Evolutionary conservation across 2,329 filamentous ascomycete species (phyloP), one percentile per base, ranked within the genome.

Genomic region (Aspergillus sclerotialis): DNA sequence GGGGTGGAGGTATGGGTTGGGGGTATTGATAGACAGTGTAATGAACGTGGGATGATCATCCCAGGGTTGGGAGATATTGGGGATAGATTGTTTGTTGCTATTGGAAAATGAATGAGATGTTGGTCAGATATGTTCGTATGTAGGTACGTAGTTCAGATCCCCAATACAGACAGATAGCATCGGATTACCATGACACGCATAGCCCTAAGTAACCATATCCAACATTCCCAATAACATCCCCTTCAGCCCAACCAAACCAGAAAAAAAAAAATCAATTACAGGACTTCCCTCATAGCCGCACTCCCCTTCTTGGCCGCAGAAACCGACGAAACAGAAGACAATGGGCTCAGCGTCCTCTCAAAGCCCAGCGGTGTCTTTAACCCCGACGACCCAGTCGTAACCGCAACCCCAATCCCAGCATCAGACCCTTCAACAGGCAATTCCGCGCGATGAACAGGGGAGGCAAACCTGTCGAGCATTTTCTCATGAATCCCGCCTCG

Each of bases 21-120:
- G 0, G 87, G 78, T 1, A 71, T 94, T 13, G 90, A 96, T 60
- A 65, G 66, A 43, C 73, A 36, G 19, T 69, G 92, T 35, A 86
- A 88, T 45, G 69, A 74, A n/a, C 73, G 71, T 45, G 89, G 90
- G 7, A 94, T 95, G 88, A 80, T 95, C 44, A 84, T 82, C 67
- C 89, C 89, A 0, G 90, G 90, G 0, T 53, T 95, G 44, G 90
- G 89, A 1, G 90, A 95, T 64, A 80, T 95, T 37, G 90, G 90
- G 1, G 90, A 96, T 64, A 70, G 90, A 32, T 61, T 96, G 62
- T 95, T 90, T 63, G 67, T 93, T 65, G 94, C 89, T 0, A 75
- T 90, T 58, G 89, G 88, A 14, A 94, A 94, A 60, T 93, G 56
- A 21, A 23, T 23, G 7, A 6, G 7, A 12, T 16, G 30, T 12